phyloP scores from a whole-genome alignment of 192 early-diverging fungal genomes.

The Entomortierella parvispora region DNA sequence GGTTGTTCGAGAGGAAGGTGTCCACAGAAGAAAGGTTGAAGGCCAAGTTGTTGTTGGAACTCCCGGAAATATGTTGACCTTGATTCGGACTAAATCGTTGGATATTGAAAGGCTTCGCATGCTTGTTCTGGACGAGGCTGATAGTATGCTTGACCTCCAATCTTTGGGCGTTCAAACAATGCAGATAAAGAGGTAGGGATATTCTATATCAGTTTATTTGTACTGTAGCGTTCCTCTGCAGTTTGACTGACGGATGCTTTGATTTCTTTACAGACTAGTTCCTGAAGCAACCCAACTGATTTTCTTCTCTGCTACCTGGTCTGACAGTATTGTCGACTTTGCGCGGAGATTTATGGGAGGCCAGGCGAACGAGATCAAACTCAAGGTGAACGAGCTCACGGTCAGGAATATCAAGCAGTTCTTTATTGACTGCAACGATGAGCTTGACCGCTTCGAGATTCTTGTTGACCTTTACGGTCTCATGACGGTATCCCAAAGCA shows the following conservation, averaged over 20 bases:
- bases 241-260: background rate
- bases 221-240: too few species aligned
- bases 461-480: slow-evolving; percentile 78
- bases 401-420: slow-evolving; percentile 93
- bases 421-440: slow-evolving; percentile 91
- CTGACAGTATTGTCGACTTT: slow-evolving; percentile 74
- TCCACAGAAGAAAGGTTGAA: slow-evolving; percentile 35
- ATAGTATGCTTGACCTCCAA: slow-evolving; percentile 92
- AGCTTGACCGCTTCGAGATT: slow-evolving; percentile 79
- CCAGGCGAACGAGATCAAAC: slow-evolving; percentile 82
- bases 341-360: slow-evolving; percentile 78
- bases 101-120: slow-evolving; percentile 67
- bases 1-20: slow-evolving; percentile 66
- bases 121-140: slow-evolving; percentile 96
- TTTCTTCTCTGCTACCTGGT: slow-evolving; percentile 96
- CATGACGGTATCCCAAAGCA: slow-evolving; percentile 93
- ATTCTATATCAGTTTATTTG: background rate
- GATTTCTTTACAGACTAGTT: slow-evolving; percentile 61
- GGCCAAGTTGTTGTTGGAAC: slow-evolving; percentile 93
- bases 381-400: slow-evolving; percentile 85
- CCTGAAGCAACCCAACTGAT: slow-evolving; percentile 79
- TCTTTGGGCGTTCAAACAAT: slow-evolving; percentile 85
- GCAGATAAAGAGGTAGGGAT: slow-evolving; percentile 76
- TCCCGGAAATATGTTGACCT: slow-evolving; percentile 85
- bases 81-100: slow-evolving; percentile 70